Evolutionary conservation across 257 asterid genomes (phyloP).

Genomic region (Cinchona pubescens): DNA sequence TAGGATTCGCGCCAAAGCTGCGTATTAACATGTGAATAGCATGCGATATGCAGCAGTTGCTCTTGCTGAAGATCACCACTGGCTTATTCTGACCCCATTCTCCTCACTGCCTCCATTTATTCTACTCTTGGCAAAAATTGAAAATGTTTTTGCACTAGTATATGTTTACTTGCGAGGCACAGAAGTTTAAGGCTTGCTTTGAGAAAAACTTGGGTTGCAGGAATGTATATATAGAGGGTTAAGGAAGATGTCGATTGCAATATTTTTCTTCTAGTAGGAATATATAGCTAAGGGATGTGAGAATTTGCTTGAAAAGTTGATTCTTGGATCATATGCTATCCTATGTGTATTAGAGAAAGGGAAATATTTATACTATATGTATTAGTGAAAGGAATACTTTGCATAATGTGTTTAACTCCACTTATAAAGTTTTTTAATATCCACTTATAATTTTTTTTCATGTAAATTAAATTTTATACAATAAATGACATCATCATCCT

Average conservation of each 20-base stretch:
- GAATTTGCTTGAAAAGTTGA: neutral
- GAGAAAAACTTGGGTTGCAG: neutral
- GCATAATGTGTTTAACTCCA: too few species aligned
- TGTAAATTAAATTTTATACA: too few species aligned
- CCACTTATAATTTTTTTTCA: too few species aligned
- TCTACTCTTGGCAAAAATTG: neutral
- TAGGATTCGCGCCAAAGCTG: conserved; percentile 54
- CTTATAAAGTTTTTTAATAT: too few species aligned
- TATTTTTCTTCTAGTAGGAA: neutral
- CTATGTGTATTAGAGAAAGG: too few species aligned
- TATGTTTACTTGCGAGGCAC: neutral
- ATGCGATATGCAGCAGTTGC: conserved; percentile 55
- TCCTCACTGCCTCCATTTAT: conserved; percentile 45
- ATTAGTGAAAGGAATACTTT: too few species aligned
- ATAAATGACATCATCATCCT: too few species aligned
- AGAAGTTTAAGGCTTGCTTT: neutral
- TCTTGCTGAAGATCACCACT: conserved; percentile 62
- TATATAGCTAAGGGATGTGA: neutral
- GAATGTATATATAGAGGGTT: neutral
- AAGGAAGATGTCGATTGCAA: neutral
- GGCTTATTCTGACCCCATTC: conserved; percentile 41
- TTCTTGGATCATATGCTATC: neutral
- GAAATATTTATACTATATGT: too few species aligned
- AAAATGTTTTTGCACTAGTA: neutral
- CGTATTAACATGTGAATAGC: conserved; percentile 36